These are phyloP conservation scores for Tephrocybe sp. DNA, from an alignment of 768 basidiomycete genomes.

Conservation along the genomic window DNA sequence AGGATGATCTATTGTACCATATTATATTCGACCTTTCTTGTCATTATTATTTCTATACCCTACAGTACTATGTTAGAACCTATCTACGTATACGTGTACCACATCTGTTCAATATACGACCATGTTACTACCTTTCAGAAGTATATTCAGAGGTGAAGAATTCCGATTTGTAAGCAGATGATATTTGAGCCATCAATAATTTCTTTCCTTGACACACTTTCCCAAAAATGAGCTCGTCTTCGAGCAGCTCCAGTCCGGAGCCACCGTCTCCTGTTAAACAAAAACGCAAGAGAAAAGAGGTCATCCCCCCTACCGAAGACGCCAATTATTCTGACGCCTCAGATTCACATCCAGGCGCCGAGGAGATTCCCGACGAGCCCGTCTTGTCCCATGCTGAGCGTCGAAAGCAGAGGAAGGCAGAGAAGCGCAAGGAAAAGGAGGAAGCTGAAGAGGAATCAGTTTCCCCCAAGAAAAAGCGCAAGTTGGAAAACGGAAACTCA, in stretches of 20 bases:
- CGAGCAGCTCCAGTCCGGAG: conserved; percentile 30
- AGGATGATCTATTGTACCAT: neutral
- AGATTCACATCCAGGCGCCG: conserved; percentile 15
- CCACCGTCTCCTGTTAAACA: conserved; percentile 18
- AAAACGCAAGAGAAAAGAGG: conserved; percentile 30
- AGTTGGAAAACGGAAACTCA: conserved; percentile 38
- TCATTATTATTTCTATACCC: conserved; percentile 7
- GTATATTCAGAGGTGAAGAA: neutral
- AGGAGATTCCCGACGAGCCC: conserved; percentile 31
- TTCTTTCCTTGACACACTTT: neutral
- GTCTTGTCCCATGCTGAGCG: conserved; percentile 77
- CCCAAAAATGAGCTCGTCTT: conserved; percentile 31
- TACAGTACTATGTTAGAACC: neutral
- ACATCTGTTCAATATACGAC: conserved; percentile 1
- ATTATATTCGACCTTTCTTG: neutral
- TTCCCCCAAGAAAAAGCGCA: conserved; percentile 42
- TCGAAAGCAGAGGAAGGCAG: conserved; percentile 56
- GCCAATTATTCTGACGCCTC: conserved; percentile 23
- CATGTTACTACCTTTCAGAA: no score
- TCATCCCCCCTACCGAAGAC: conserved; percentile 11
- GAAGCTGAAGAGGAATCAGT: conserved; percentile 6
- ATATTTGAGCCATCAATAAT: neutral
- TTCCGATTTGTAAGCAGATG: conserved; percentile 5
- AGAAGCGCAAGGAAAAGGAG: conserved; percentile 26
- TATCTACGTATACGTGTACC: neutral